These are phyloP conservation scores for Ceratobasidium sp. DNA, from an alignment of 1,284 basidiomycete species.

Conservation along the genomic window DNA sequence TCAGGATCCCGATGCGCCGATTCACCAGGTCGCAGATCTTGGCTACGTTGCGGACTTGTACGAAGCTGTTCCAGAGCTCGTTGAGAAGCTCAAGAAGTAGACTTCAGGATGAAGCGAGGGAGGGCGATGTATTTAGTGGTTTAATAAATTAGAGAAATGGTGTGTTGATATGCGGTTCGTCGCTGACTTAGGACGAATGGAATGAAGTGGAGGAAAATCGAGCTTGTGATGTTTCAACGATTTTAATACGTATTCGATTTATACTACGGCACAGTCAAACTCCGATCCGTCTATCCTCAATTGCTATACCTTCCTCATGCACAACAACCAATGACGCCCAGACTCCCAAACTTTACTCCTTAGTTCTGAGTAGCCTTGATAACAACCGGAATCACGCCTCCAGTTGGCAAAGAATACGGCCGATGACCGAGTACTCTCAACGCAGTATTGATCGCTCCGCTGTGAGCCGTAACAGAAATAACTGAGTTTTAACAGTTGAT, in stretches of 20 bases:
- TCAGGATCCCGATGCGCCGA: slow-evolving; percentile 96
- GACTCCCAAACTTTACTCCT: neutral
- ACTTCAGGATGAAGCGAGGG: neutral
- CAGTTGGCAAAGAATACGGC: slow-evolving; percentile 32
- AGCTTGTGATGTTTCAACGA: no score
- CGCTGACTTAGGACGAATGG: no score
- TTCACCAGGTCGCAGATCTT: slow-evolving; percentile 98
- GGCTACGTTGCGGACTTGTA: slow-evolving; percentile 95
- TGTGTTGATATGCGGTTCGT: neutral
- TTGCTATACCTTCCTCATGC: no score
- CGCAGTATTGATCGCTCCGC: slow-evolving; percentile 51
- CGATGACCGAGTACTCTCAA: slow-evolving; percentile 34
- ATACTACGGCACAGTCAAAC: no score
- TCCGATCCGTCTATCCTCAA: no score
- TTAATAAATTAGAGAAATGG: no score
- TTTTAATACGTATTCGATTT: no score
- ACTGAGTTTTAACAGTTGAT: slow-evolving; percentile 51
- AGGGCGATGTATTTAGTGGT: no score
- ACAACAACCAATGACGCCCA: neutral
- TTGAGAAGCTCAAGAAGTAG: slow-evolving; percentile 80
- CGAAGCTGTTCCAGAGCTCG: slow-evolving; percentile 87
- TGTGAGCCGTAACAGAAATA: slow-evolving; percentile 62
- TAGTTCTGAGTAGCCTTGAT: slow-evolving; percentile 33
- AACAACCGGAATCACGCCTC: slow-evolving; percentile 40
- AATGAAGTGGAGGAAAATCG: no score